A percentile compares a stretch with the other conserved stretches of the same genome.
These are phyloP conservation scores for Ceratocystis ficicola DNA, from an alignment of 2,329 filamentous ascomycete species.

Conservation along the genomic window DNA sequence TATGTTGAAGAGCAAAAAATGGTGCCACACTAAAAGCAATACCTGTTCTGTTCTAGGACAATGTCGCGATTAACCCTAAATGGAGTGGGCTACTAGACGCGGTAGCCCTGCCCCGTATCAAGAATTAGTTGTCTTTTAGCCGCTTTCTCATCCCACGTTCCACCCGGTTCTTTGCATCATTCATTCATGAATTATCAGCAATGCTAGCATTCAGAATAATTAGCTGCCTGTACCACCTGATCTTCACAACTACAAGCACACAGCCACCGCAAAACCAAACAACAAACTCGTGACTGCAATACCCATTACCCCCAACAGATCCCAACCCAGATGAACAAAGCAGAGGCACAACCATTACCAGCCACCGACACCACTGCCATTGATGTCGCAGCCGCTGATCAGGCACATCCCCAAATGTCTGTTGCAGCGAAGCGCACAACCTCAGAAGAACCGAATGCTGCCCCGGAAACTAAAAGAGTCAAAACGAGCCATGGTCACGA, in stretches of 20 bases:
- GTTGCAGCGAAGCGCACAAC: neutral
- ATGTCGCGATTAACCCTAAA: too few relatives aligned
- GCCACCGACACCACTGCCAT: neutral
- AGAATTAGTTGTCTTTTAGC: too few relatives aligned
- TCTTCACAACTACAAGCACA: neutral
- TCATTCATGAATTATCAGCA: too few relatives aligned
- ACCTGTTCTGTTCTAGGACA: too few relatives aligned
- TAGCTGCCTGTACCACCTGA: too few relatives aligned
- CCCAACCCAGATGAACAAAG: neutral
- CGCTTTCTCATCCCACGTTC: too few relatives aligned
- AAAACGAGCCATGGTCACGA: slow-evolving; percentile 6
- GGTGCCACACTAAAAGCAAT: too few relatives aligned
- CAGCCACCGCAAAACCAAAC: neutral
- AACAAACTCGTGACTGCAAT: neutral
- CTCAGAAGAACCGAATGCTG: slow-evolving; percentile 6
- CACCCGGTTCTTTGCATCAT: too few relatives aligned
- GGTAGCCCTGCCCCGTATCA: too few relatives aligned
- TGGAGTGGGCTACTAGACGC: too few relatives aligned
- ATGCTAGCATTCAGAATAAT: too few relatives aligned
- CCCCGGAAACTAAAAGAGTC: neutral
- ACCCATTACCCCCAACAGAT: neutral
- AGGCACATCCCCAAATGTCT: neutral
- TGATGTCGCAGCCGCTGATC: neutral
- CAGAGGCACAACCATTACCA: neutral
- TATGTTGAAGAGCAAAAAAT: too few relatives aligned